Evolutionary conservation across 257 asterid genomes (phyloP), one percentile per base, ranked within the genome.

Genomic region (Phtheirospermum japonicum): DNA sequence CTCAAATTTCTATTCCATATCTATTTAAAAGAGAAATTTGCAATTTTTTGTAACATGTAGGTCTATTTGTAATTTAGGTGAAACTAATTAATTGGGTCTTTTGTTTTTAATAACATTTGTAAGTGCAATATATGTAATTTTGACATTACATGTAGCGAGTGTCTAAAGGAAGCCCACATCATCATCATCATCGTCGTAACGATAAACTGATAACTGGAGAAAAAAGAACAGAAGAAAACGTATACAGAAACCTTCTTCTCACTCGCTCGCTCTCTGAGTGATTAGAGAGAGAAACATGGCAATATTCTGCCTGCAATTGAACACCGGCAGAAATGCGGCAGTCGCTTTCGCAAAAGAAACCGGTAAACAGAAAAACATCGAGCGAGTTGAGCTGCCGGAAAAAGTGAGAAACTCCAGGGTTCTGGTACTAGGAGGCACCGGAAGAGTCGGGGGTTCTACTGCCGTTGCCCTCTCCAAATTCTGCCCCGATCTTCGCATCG

Each of bases 381-480:
- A 70, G 54, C 70, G 74, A 63, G 75, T 82, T 45, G 78, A 85
- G 57, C 76, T 85, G 20, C 71, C 85, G 14, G 84, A 78, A 1
- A 80, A 70, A 14, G 86, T 73, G 16, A 77, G 74, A 73, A 80
- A 73, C 4, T 83, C 96, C 1, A 77, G 89, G 78, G 67, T 89
- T 33, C 66, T 92, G 64, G 64, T 92, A 73, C 65, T 89, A 0
- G 99, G 99, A n/a, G 99, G 96, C 57, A 92, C 99, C 20, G 99
- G 99, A 62, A 89, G 99, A 80, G 97, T 92, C 48, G 99, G 99
- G 36, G 94, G 99, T 17, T 92, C 97, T 48, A 89, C 96, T 17
- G 99, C 96, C 66, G 20, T 75, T 53, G 85, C 99, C 57, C 90
- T 92, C 23, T 82, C 95, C 66, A 76, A 81, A 28, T 76, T 82